These are phyloP conservation scores for Tirmania nivea DNA, from an alignment of 495 filamentous ascomycete species.

Conservation along the genomic window DNA sequence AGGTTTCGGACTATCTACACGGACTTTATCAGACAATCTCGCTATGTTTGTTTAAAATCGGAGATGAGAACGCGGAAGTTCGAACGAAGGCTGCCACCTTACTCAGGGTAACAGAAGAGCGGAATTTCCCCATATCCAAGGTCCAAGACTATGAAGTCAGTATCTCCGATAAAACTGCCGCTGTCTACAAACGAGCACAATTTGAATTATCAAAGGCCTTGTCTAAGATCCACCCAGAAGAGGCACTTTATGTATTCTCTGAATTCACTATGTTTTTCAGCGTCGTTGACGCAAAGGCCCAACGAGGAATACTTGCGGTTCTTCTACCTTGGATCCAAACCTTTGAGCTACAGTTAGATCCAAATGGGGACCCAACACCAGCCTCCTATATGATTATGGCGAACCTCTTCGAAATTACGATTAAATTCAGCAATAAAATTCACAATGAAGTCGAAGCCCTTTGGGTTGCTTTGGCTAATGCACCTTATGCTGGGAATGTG, in stretches of 20 bases:
- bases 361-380: conserved; percentile 71
- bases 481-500: conserved; percentile 85
- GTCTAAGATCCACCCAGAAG: conserved; percentile 66
- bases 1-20: conserved; percentile 55
- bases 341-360: conserved; percentile 84
- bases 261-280: conserved; percentile 87
- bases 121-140: conserved; percentile 64
- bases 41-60: conserved; percentile 72
- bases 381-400: conserved; percentile 87
- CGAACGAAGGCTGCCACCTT: conserved; percentile 73
- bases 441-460: conserved; percentile 95
- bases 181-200: conserved; percentile 90
- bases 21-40: conserved; percentile 78
- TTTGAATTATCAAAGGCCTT: conserved; percentile 85
- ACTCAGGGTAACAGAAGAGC: conserved; percentile 61
- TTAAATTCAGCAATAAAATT: conserved; percentile 63
- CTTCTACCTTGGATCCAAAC: conserved; percentile 92
- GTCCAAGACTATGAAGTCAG: conserved; percentile 96
- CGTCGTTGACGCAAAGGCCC: conserved; percentile 50
- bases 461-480: conserved; percentile 90
- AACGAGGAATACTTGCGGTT: conserved; percentile 83
- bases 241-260: conserved; percentile 84
- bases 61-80: conserved; percentile 70
- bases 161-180: conserved; percentile 92
- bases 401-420: conserved; percentile 91